Evolutionary conservation across 1,139 yeast species (phyloP).

Genomic region (Geotrichum citri-aurantii): DNA sequence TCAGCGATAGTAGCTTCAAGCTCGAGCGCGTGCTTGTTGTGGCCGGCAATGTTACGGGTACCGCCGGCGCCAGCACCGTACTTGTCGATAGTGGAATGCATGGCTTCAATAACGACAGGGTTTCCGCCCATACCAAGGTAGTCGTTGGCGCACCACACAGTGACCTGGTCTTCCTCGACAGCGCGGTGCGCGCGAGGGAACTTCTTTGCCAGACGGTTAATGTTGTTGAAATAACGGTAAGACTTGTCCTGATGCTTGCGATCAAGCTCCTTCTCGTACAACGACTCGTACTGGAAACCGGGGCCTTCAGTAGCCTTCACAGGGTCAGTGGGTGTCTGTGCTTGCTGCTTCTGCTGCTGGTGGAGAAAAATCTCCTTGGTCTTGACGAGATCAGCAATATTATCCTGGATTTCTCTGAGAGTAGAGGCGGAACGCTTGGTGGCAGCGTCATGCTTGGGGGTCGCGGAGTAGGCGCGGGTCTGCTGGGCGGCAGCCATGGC

Average conservation of each 20-base stretch:
- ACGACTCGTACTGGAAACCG: slow-evolving; percentile 59
- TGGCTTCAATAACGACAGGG: slow-evolving; percentile 60
- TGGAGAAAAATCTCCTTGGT: slow-evolving; percentile 21
- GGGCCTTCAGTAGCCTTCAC: slow-evolving; percentile 40
- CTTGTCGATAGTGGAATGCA: slow-evolving; percentile 75
- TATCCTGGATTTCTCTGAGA: slow-evolving; percentile 15
- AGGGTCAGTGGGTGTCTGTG: slow-evolving; percentile 22
- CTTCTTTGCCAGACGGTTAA: slow-evolving; percentile 88
- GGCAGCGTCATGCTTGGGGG: slow-evolving; percentile 33
- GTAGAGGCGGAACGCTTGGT: slow-evolving; percentile 21
- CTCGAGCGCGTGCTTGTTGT: slow-evolving; percentile 77
- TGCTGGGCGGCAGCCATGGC: slow-evolving; percentile 46
- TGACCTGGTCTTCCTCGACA: slow-evolving; percentile 68
- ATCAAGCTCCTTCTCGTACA: slow-evolving; percentile 55
- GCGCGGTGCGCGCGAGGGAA: slow-evolving; percentile 89
- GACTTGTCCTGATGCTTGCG: slow-evolving; percentile 83
- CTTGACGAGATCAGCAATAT: slow-evolving; percentile 11
- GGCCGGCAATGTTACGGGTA: slow-evolving; percentile 97
- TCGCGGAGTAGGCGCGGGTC: slow-evolving; percentile 45
- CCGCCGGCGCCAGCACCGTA: slow-evolving; percentile 99
- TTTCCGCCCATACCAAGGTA: slow-evolving; percentile 92
- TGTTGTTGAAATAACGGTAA: slow-evolving; percentile 92
- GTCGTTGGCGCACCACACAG: slow-evolving; percentile 98
- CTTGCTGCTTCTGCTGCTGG: slow-evolving; percentile 17
- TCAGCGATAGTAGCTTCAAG: slow-evolving; percentile 85